Base-by-base conservation (phyloP, 139 green algal species). In the Trebouxia sp. region DNA sequence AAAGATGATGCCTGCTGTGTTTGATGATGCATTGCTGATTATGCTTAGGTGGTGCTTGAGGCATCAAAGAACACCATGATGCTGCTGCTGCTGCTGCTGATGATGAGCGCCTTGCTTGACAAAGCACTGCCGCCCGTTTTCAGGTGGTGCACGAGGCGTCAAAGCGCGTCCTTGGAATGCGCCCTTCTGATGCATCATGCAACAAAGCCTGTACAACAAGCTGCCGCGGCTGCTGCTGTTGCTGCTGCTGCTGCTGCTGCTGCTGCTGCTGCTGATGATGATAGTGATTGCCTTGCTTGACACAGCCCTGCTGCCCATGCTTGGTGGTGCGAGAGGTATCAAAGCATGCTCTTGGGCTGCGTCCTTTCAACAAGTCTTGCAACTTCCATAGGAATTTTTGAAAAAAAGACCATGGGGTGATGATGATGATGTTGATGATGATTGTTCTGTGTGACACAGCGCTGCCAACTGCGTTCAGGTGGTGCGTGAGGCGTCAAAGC, bases 131-230 rank as follows among this genome's bases (percentile, higher is more conserved):
- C 28, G 66, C 3, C 48, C 50, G n/a, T 6, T 5, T 75, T 37
- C 84, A 97, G 93, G 84, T 98, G 47, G 97, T 97, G 26, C 90
- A 97, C 15, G 97, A 99, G 87, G 97, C 89, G 6, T 94, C 92
- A 6, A 85, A 83, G 65, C 91, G 97, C 45, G 97, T 98, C 79
- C 90, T 99, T 75, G 95, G 94, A 38, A 87, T 99, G 82, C 87
- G 97, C 20, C 97, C 96, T 14, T 99, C 99, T 86, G 97, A 99
- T 78, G 95, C n/a, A n/a, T n/a, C n/a, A n/a, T n/a, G n/a, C n/a
- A n/a, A n/a, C n/a, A n/a, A n/a, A n/a, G n/a, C n/a, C n/a, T n/a
- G n/a, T n/a, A n/a, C n/a, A n/a, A n/a, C n/a, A n/a, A n/a, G n/a
- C n/a, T n/a, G n/a, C n/a, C n/a, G n/a, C n/a, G n/a, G n/a, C n/a